Percentiles rank a stretch among this genome's conserved stretches.
Conservation (phyloP, 2,329 filamentous ascomycete species). For the Epichloe elymi region DNA sequence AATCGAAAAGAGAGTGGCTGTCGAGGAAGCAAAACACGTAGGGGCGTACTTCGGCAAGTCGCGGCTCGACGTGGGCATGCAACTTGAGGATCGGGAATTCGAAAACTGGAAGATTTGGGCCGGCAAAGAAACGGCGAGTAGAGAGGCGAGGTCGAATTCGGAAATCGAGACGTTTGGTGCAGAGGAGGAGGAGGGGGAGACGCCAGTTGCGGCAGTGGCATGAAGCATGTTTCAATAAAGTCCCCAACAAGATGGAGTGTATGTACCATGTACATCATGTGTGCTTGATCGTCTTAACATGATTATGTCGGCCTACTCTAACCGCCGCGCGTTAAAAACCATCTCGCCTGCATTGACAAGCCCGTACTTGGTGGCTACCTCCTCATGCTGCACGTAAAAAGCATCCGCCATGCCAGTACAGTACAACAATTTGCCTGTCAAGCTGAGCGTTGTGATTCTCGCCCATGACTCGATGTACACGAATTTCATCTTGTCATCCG, state of each 20-base stretch:
- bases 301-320: slow-evolving; percentile 8
- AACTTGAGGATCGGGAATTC: slow-evolving; percentile 66
- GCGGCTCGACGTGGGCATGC: slow-evolving; percentile 62
- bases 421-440: slow-evolving; percentile 69
- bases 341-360: slow-evolving; percentile 25
- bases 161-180: slow-evolving; percentile 31
- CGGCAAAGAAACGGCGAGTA: slow-evolving; percentile 27
- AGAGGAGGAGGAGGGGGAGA: slow-evolving; percentile 16
- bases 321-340: slow-evolving; percentile 24
- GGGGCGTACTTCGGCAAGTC: slow-evolving; percentile 82
- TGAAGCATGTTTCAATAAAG: neutral
- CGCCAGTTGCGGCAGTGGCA: slow-evolving; percentile 11
- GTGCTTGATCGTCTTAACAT: slow-evolving; percentile 5
- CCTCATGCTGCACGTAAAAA: slow-evolving; percentile 70
- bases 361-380: slow-evolving; percentile 37
- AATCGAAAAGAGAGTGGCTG: slow-evolving; percentile 66
- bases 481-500: slow-evolving; percentile 48
- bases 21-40: slow-evolving; percentile 73
- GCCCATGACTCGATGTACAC: slow-evolving; percentile 93
- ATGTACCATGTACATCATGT: slow-evolving; percentile 12
- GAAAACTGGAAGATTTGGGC: slow-evolving; percentile 84
- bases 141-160: slow-evolving; percentile 26
- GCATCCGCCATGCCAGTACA: slow-evolving; percentile 53
- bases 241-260: slow-evolving; percentile 1
- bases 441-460: slow-evolving; percentile 64